phyloP scores from a whole-genome alignment of 1,139 yeast genomes.

The Keqinozyma sinolaborantium region DNA sequence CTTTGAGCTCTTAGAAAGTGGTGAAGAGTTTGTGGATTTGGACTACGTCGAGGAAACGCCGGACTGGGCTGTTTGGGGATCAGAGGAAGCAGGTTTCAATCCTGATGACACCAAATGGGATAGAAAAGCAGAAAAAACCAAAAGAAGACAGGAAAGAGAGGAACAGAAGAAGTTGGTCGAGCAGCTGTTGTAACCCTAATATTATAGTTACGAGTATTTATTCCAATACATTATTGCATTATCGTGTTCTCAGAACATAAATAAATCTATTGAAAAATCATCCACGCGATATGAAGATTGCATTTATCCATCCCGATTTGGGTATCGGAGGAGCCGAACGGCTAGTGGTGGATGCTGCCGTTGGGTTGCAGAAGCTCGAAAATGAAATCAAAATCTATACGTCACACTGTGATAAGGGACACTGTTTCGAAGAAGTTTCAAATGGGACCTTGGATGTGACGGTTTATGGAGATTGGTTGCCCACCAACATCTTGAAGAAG shows the following conservation, averaged over 20 bases:
- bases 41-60: conserved; percentile 84
- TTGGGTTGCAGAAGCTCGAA: conserved; percentile 72
- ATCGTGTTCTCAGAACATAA: conserved; percentile 1
- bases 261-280: neutral
- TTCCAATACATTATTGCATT: neutral
- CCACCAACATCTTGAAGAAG: conserved; percentile 61
- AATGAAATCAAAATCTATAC: conserved; percentile 73
- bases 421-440: conserved; percentile 87
- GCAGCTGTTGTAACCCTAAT: conserved; percentile 3
- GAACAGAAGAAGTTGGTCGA: conserved; percentile 13
- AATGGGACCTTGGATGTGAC: conserved; percentile 52
- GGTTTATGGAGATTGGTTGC: conserved; percentile 81
- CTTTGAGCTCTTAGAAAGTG: conserved; percentile 65
- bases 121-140: conserved; percentile 62
- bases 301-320: conserved; percentile 92
- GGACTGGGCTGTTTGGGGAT: conserved; percentile 88
- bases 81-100: conserved; percentile 81
- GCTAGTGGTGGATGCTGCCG: conserved; percentile 90
- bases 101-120: conserved; percentile 75
- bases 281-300: conserved; percentile 35
- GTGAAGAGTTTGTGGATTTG: conserved; percentile 66
- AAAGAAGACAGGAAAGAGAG: conserved; percentile 43
- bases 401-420: conserved; percentile 81
- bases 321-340: conserved; percentile 98
- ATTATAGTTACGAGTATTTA: neutral